Conservation (phyloP, 2,329 filamentous ascomycete genomes). For the Fusarium tanahbumbuense region DNA sequence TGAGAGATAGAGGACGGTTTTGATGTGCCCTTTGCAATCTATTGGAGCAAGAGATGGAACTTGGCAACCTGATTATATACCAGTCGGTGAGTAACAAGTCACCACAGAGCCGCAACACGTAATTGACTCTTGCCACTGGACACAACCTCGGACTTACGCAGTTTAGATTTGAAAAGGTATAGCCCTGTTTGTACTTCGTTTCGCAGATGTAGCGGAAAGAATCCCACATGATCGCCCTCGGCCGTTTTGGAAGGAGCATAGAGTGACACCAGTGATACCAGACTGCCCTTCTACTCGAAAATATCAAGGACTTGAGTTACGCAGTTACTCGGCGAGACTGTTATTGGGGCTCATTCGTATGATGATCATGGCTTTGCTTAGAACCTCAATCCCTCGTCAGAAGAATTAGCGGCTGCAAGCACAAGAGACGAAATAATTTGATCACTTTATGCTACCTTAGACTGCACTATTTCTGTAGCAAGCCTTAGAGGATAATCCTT, state of each 20-base stretch:
- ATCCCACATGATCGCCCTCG: constrained; percentile 14
- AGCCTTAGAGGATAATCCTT: neutral
- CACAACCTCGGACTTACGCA: neutral
- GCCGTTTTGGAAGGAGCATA: neutral
- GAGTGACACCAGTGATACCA: constrained; percentile 19
- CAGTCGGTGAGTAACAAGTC: neutral
- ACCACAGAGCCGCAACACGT: neutral
- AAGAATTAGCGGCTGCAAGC: no score
- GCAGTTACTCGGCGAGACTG: neutral
- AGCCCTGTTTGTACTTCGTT: constrained; percentile 16
- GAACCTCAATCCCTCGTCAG: no score
- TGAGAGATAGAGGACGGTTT: neutral
- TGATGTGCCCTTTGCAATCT: neutral
- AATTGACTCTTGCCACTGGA: neutral
- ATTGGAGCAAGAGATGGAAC: no score
- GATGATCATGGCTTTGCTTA: no score
- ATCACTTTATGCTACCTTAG: neutral
- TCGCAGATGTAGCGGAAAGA: neutral
- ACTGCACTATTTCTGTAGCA: rapidly evolving
- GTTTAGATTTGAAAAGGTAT: neutral
- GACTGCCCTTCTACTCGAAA: neutral
- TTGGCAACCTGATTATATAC: constrained; percentile 1
- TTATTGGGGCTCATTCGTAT: neutral
- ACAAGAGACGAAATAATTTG: neutral
- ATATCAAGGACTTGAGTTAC: neutral